Percentiles rank a stretch among this genome's conserved stretches.
Evolutionary conservation across 805 yeast species (phyloP).

Genomic region (Lachancea nothofagi): DNA sequence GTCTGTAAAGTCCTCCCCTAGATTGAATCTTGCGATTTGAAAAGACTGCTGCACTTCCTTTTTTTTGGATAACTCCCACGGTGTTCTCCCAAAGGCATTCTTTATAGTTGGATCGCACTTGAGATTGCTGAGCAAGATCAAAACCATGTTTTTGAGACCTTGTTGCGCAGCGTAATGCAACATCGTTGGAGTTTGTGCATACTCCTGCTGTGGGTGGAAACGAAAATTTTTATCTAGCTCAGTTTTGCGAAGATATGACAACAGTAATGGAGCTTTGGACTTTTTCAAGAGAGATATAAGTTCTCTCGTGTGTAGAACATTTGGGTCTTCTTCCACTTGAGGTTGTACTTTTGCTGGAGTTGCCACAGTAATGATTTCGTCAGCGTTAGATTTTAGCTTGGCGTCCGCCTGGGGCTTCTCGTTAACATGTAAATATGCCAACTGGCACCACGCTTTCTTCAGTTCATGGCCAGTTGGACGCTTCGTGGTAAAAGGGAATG

Average conservation of each 20-base stretch:
- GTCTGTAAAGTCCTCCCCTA: slow-evolving; percentile 66
- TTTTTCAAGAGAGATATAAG: slow-evolving; percentile 56
- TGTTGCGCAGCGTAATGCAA: slow-evolving; percentile 72
- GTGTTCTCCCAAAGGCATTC: slow-evolving; percentile 53
- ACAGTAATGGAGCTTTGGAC: slow-evolving; percentile 70
- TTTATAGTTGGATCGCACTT: slow-evolving; percentile 63
- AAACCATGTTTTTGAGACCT: slow-evolving; percentile 61
- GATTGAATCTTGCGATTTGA: slow-evolving; percentile 56
- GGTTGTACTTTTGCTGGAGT: slow-evolving; percentile 13
- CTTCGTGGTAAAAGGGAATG: slow-evolving; percentile 83
- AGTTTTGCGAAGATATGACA: slow-evolving; percentile 55
- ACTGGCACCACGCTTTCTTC: slow-evolving; percentile 75
- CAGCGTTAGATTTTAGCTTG: slow-evolving; percentile 23
- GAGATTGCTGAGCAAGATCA: slow-evolving; percentile 51
- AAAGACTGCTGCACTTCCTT: slow-evolving; percentile 47
- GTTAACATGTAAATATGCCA: slow-evolving; percentile 52
- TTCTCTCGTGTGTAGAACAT: slow-evolving; percentile 45
- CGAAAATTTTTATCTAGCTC: slow-evolving; percentile 46
- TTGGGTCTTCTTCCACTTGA: slow-evolving; percentile 35
- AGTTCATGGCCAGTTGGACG: slow-evolving; percentile 81
- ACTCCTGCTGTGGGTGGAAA: slow-evolving; percentile 52
- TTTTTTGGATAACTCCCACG: slow-evolving; percentile 60
- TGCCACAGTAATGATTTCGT: slow-evolving; percentile 17
- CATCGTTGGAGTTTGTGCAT: slow-evolving; percentile 58
- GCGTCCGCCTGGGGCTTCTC: slow-evolving; percentile 44